Conservation (phyloP, 1,284 basidiomycete species). For the Athelia sp. region DNA sequence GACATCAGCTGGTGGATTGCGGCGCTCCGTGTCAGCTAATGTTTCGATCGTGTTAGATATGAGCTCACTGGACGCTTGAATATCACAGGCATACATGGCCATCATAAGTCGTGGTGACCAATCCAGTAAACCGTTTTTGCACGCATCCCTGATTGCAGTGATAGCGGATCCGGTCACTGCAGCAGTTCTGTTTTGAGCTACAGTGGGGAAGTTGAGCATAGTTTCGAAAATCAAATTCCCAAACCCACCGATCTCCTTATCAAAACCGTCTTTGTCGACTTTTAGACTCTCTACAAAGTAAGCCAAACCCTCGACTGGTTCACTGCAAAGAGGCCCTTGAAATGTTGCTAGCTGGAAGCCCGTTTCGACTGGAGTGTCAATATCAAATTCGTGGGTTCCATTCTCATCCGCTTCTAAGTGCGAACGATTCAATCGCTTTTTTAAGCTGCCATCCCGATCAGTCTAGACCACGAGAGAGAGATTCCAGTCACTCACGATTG, state of each 20-base stretch:
- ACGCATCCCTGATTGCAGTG: slow-evolving; percentile 85
- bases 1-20: slow-evolving; percentile 71
- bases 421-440: slow-evolving; percentile 37
- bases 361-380: slow-evolving; percentile 82
- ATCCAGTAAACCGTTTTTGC: slow-evolving; percentile 84
- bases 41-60: slow-evolving; percentile 1
- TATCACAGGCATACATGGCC: slow-evolving; percentile 99
- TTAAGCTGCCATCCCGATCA: slow-evolving; percentile 33
- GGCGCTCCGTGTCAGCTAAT: slow-evolving; percentile 1
- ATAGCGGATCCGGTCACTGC: slow-evolving; percentile 89
- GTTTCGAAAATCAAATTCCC: slow-evolving; percentile 7
- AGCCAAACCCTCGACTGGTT: slow-evolving; percentile 91
- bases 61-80: slow-evolving; percentile 90
- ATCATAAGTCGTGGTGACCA: slow-evolving; percentile 98
- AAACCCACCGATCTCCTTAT: slow-evolving; percentile 58
- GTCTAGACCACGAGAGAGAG: slow-evolving; percentile 1
- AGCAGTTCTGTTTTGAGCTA: slow-evolving; percentile 63
- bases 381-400: slow-evolving; percentile 38
- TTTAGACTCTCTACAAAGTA: slow-evolving; percentile 83
- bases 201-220: slow-evolving; percentile 4
- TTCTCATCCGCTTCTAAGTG: slow-evolving; percentile 27
- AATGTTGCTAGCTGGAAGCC: slow-evolving; percentile 95
- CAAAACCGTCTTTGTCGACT: slow-evolving; percentile 56
- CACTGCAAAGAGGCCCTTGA: slow-evolving; percentile 92
- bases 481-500: slow-evolving; percentile 47